A percentile compares a stretch with the other conserved stretches of the same genome.
Evolutionary conservation across 2,329 filamentous ascomycete species (phyloP).

Genomic region (Mycocentrospora acerina): DNA sequence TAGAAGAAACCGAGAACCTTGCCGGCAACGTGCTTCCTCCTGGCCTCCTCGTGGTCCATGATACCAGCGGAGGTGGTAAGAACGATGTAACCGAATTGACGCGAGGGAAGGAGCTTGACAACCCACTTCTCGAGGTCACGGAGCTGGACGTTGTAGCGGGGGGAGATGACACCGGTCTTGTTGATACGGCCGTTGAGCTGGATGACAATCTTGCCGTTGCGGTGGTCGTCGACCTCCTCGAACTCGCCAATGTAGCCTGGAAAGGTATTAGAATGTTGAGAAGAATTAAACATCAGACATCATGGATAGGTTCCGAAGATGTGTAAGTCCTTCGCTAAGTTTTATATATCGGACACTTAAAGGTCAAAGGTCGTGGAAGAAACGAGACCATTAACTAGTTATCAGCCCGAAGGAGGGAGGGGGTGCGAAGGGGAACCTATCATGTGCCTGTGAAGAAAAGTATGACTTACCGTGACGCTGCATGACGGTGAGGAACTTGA

Average conservation of each 20-base stretch:
- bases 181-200: slow-evolving; percentile 99
- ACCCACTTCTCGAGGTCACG: slow-evolving; percentile 99
- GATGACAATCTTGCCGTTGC: slow-evolving; percentile 99
- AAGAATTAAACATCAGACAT: slow-evolving; percentile 91
- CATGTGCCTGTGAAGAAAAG: too few species aligned
- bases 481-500: slow-evolving; percentile 99
- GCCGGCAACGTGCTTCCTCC: slow-evolving; percentile 97
- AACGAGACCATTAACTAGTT: slow-evolving; percentile 97
- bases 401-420: slow-evolving; percentile 81
- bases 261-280: slow-evolving; percentile 74
- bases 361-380: slow-evolving; percentile 88
- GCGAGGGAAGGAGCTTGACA: slow-evolving; percentile 95
- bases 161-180: slow-evolving; percentile 99
- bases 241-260: slow-evolving; percentile 99
- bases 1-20: slow-evolving; percentile 99
- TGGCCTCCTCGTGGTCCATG: slow-evolving; percentile 99
- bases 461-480: slow-evolving; percentile 91
- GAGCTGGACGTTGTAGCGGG: slow-evolving; percentile 99
- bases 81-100: slow-evolving; percentile 99
- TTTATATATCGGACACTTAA: slow-evolving; percentile 99
- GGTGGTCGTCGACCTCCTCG: slow-evolving; percentile 99
- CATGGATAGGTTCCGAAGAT: slow-evolving; percentile 75
- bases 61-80: slow-evolving; percentile 99
- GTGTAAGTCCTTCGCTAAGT: slow-evolving; percentile 90
- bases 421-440: slow-evolving; percentile 1